Conservation (phyloP, 169 alveolate species). For the Cryptosporidium xiaoi region DNA sequence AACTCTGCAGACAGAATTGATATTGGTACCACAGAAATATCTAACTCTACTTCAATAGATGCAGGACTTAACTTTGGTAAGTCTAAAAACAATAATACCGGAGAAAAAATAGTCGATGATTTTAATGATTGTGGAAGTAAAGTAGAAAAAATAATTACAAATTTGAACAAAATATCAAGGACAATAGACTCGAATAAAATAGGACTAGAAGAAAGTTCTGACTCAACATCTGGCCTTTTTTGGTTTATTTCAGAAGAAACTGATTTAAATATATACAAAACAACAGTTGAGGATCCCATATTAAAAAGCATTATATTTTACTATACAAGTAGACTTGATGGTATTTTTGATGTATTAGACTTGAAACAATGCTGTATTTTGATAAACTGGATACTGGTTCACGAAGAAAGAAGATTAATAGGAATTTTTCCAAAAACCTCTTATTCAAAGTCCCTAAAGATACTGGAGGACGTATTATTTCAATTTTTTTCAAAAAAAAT, state of each 20-base stretch:
- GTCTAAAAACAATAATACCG: not conserved
- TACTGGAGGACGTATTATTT: constrained; percentile 33
- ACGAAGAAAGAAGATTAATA: constrained; percentile 38
- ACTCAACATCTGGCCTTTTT: constrained; percentile 30
- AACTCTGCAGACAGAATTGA: no score
- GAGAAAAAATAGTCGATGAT: no score
- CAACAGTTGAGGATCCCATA: constrained; percentile 53
- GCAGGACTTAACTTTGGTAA: not conserved
- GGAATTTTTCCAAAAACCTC: constrained; percentile 47
- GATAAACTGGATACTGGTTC: constrained; percentile 19
- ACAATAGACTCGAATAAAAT: constrained; percentile 4
- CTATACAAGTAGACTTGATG: constrained; percentile 29
- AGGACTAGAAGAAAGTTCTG: not conserved
- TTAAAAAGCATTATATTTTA: constrained; percentile 27
- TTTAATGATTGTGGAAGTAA: not conserved
- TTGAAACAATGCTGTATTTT: constrained; percentile 51
- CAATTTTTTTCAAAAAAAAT: constrained; percentile 41
- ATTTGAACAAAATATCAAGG: constrained; percentile 14
- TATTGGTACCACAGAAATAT: no score
- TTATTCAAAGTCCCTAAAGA: constrained; percentile 14
- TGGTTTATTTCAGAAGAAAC: constrained; percentile 48
- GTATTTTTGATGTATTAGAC: constrained; percentile 24
- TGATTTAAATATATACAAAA: constrained; percentile 30
- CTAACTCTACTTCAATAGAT: not conserved
- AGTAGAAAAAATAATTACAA: constrained; percentile 20